Base-by-base conservation (phyloP, 257 asterid genomes). In the Henckelia pumila region DNA sequence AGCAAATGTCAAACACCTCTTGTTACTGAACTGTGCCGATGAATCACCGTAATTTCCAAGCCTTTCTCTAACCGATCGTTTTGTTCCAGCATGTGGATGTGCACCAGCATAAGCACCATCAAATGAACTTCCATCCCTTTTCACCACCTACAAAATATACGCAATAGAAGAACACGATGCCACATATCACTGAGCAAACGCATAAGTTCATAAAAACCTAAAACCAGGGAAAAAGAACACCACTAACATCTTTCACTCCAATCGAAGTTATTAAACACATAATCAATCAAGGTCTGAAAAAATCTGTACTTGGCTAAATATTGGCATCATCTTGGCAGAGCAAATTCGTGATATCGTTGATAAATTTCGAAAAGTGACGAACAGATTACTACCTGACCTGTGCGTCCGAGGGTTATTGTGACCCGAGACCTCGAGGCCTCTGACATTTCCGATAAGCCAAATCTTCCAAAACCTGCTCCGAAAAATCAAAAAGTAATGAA, bases 391-490 rank as follows among this genome's bases (percentile, higher is more conserved):
- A 87, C 98, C 95, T 89, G 96, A 72, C 96, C 91, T 56, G 79
- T 64, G 68, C 87, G 86, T n/a, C 98, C 95, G 49, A 92, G 89
- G 64, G 95, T 89, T 64, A 92, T 87, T 72, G 96, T 92, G 21
- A 92, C 86, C 32, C 86, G 86, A 64, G 98, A 84, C 88, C 89
- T 78, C 25, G 95, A 84, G 73, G 76, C 17, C 76, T 87, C 95
- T 29, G 87, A 83, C 98, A 91, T 91, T 91, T 73, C 68, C 10
- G 58, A 62, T 28, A 44, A 30, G 68, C 26, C 22, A 17, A 49
- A 70, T 40, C 81, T 69, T 58, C 70, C 21, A 33, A 61, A 55
- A 72, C 66, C 72, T 71, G 59, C 56, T 47, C 28, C 60, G 52
- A 37, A 57, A 22, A 30, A 74, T 21, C 66, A 32, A 71, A 70